These are phyloP conservation scores for Isabelozyma rhagii DNA, from an alignment of 805 yeast species.

Conservation along the genomic window DNA sequence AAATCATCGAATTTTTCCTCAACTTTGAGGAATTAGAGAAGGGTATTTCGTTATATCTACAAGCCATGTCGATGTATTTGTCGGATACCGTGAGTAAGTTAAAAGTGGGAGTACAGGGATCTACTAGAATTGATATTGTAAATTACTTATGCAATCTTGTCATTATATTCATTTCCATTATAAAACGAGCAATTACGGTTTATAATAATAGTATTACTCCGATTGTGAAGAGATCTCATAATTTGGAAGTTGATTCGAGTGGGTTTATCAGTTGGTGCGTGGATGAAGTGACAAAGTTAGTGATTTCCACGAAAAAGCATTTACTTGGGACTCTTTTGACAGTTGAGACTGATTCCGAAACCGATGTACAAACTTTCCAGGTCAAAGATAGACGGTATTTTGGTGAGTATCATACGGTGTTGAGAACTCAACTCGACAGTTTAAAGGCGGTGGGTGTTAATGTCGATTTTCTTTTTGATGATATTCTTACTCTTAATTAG, in stretches of 20 bases:
- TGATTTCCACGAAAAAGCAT: conserved; percentile 60
- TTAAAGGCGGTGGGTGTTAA: conserved; percentile 67
- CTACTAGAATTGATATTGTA: conserved; percentile 40
- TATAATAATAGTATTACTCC: conserved; percentile 51
- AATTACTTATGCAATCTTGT: conserved; percentile 39
- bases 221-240: conserved; percentile 24
- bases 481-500: conserved; percentile 17
- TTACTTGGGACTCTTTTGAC: conserved; percentile 58
- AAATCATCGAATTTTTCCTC: conserved; percentile 33
- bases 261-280: conserved; percentile 76
- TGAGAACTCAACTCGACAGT: conserved; percentile 58
- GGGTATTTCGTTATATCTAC: conserved; percentile 32
- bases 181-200: conserved; percentile 54
- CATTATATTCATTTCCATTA: conserved; percentile 36
- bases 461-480: conserved; percentile 64
- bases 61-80: conserved; percentile 31
- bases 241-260: conserved; percentile 43
- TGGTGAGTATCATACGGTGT: conserved; percentile 50
- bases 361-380: conserved; percentile 22
- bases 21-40: conserved; percentile 33
- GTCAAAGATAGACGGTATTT: conserved; percentile 41
- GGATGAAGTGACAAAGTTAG: conserved; percentile 58
- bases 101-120: conserved; percentile 39
- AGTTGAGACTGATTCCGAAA: conserved; percentile 31
- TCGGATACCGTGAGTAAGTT: conserved; percentile 29